A percentile compares a stretch with the other conserved stretches of the same genome.
These are phyloP conservation scores for Pythium aquatile DNA, from an alignment of 352 stramenopile species.

Conservation along the genomic window DNA sequence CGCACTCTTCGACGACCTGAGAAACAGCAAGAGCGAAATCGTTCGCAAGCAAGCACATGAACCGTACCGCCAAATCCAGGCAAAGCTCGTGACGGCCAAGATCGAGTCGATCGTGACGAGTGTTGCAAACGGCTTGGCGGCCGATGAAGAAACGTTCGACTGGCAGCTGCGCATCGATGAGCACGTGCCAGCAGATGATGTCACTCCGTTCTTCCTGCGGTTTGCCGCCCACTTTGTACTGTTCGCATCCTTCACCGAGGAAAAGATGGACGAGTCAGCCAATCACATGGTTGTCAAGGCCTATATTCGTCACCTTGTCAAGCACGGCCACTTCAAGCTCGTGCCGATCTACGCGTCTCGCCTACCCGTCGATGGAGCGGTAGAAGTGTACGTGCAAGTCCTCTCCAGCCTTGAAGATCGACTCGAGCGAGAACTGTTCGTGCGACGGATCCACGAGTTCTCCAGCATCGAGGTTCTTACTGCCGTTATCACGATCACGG, in stretches of 20 bases:
- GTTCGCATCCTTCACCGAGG: slow-evolving; percentile 66
- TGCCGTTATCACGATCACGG: slow-evolving; percentile 53
- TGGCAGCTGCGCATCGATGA: slow-evolving; percentile 63
- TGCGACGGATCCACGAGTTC: slow-evolving; percentile 68
- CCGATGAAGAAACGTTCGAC: slow-evolving; percentile 51
- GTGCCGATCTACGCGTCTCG: slow-evolving; percentile 71
- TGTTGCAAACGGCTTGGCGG: slow-evolving; percentile 57
- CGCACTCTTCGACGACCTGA: slow-evolving; percentile 74
- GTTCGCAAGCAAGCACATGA: slow-evolving; percentile 72
- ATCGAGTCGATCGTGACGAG: slow-evolving; percentile 75
- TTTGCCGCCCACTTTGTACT: slow-evolving; percentile 83
- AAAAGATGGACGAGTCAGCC: slow-evolving; percentile 58
- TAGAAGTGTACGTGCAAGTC: slow-evolving; percentile 78
- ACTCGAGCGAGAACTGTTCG: slow-evolving; percentile 62
- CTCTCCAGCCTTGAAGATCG: slow-evolving; percentile 55
- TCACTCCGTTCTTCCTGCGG: slow-evolving; percentile 61
- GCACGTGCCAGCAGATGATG: slow-evolving; percentile 39
- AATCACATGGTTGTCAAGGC: slow-evolving; percentile 80
- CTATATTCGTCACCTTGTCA: slow-evolving; percentile 82
- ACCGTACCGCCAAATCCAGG: slow-evolving; percentile 72
- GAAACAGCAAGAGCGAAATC: slow-evolving; percentile 52
- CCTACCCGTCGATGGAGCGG: slow-evolving; percentile 52
- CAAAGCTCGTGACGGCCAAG: slow-evolving; percentile 74
- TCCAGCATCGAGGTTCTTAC: slow-evolving; percentile 65
- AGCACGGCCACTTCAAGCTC: slow-evolving; percentile 73